Base-by-base conservation (phyloP, 495 filamentous ascomycete genomes). In the Aspergillus nidulans region DNA sequence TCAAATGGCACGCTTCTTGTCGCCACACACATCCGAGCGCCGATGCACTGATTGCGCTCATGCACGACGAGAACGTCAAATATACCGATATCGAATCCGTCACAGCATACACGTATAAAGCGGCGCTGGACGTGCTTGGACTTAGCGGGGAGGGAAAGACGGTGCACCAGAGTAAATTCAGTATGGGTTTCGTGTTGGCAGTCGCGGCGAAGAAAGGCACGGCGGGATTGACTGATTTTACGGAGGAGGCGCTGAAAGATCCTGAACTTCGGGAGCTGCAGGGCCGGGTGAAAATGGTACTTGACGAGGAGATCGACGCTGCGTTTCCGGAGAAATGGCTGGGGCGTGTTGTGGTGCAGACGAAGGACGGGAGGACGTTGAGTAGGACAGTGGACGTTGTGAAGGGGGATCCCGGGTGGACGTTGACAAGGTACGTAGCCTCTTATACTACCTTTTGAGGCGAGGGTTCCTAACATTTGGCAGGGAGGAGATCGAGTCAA, bases 1-100 rank as follows among this genome's bases (percentile, higher is more conserved):
- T 72, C 42, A 72, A 72, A 38, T 72, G 69, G 69, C 69, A 72
- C 52, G 69, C 69, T 4, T 69, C 65, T 1, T 72, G 69, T 53
- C 60, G 69, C 12, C 69, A 72, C 48, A 72, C 69, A 4, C 69
- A 72, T 41, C 69, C 69, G 15, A 69, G 65, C 25, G 69, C 67
- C 2, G 69, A 72, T 49, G 67, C 67, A 32, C 45, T 72, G 43
- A 42, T 72, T 21, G 63, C 41, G 16, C 47, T 72, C 4, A 69
- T 72, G 67, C 5, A 56, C 15, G 67, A 69, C 39, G 56, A 72
- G 39, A 20, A 21, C 1, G 52, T 72, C 20, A 9, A n/a, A 6
- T 67, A 69, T 26, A 63, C 56, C 6, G 69, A 72, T 54, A 70
- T 72, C 12, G 65, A 69, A 15, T 63, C 62, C 5, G 59, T 72